phyloP scores from a whole-genome alignment of 2,329 filamentous ascomycete species.

The Akanthomyces uredinophilus region DNA sequence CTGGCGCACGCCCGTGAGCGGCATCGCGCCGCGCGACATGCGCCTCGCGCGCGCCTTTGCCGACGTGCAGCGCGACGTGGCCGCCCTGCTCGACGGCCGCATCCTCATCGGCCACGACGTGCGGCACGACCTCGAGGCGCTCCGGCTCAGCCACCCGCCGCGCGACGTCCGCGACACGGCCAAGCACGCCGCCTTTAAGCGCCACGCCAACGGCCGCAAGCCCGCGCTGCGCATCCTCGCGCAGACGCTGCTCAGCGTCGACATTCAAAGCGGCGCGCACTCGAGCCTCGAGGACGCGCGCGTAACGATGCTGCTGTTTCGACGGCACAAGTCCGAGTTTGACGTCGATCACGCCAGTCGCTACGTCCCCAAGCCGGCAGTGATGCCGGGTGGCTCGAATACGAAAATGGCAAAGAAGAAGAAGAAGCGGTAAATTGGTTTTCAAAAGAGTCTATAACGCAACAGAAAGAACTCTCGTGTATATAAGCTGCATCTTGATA shows the following conservation, averaged over 20 bases:
- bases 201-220: conserved; percentile 61
- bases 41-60: conserved; percentile 63
- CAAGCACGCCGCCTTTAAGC: conserved; percentile 67
- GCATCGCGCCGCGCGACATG: conserved; percentile 72
- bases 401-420: conserved; percentile 33
- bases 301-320: conserved; percentile 84
- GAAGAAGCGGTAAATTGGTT: conserved; percentile 31
- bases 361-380: conserved; percentile 41
- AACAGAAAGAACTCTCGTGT: neutral
- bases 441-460: neutral
- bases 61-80: conserved; percentile 69
- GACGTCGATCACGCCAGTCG: conserved; percentile 72
- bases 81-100: conserved; percentile 61
- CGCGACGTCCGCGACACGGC: conserved; percentile 81
- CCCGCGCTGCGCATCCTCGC: conserved; percentile 60
- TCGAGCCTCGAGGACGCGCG: conserved; percentile 75
- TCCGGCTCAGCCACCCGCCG: conserved; percentile 73
- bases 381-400: conserved; percentile 24
- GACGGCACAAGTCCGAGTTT: conserved; percentile 76
- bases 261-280: conserved; percentile 60
- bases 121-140: conserved; percentile 68
- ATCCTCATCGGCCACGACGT: conserved; percentile 82
- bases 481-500: conserved; percentile 12
- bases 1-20: conserved; percentile 84
- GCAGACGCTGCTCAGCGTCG: conserved; percentile 51